These are phyloP conservation scores for Ceratonia siliqua DNA, from an alignment of 306 rosid species.

Conservation along the genomic window DNA sequence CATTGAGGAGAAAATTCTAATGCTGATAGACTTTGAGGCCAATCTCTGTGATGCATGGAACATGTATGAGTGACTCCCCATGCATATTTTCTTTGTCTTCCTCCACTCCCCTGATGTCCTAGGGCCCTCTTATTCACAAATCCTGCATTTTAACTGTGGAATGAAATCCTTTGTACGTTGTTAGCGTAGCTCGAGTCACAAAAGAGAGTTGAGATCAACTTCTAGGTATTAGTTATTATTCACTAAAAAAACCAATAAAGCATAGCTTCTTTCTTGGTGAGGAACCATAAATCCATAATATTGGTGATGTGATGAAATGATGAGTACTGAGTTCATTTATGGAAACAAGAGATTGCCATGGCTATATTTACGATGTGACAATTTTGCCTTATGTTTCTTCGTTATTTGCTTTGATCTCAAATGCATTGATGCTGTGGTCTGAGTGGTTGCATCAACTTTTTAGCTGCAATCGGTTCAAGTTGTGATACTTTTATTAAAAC, in stretches of 20 bases:
- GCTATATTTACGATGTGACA: too few relatives aligned
- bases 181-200: neutral
- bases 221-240: too few relatives aligned
- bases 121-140: neutral
- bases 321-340: too few relatives aligned
- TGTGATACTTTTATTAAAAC: too few relatives aligned
- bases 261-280: neutral
- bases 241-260: neutral
- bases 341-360: too few relatives aligned
- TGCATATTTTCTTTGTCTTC: neutral
- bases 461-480: too few relatives aligned
- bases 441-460: too few relatives aligned
- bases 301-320: too few relatives aligned
- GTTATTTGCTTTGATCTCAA: too few relatives aligned
- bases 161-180: neutral
- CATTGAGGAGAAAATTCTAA: neutral
- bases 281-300: too few relatives aligned
- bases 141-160: neutral
- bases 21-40: neutral
- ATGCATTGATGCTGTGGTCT: too few relatives aligned
- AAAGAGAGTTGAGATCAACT: neutral
- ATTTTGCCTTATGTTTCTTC: too few relatives aligned
- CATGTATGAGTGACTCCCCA: neutral
- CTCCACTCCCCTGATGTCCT: neutral
- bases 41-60: neutral